A percentile compares a stretch with the other conserved stretches of the same genome.
Evolutionary conservation across 768 basidiomycete genomes (phyloP).

Genomic region (Boletus vinaceobasis): DNA sequence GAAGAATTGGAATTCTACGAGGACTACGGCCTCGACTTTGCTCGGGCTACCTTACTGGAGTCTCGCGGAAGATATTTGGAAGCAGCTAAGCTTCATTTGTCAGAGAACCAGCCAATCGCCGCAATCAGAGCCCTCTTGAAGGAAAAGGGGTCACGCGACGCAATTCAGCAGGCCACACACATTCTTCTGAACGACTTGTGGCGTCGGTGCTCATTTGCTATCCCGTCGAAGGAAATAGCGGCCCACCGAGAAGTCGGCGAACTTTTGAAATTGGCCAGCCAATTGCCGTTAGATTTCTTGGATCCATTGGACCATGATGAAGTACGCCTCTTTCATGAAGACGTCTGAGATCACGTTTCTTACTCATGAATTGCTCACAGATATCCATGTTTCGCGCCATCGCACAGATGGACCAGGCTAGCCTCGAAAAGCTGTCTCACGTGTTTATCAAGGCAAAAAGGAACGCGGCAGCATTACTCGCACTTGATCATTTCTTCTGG

Average conservation of each 20-base stretch:
- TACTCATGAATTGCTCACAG: not conserved
- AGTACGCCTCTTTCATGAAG: slow-evolving; percentile 6
- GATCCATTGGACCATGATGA: slow-evolving; percentile 3
- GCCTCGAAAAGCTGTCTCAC: slow-evolving; percentile 33
- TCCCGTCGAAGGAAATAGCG: slow-evolving; percentile 6
- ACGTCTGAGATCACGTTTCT: not conserved
- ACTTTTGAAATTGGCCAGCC: slow-evolving; percentile 25
- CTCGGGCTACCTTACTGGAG: slow-evolving; percentile 44
- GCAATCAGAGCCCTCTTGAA: slow-evolving; percentile 47
- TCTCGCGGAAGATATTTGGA: slow-evolving; percentile 41
- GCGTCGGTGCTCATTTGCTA: slow-evolving; percentile 42
- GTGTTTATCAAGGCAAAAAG: slow-evolving; percentile 20
- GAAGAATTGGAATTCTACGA: slow-evolving; percentile 57
- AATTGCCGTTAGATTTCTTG: slow-evolving; percentile 7
- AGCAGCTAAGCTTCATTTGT: slow-evolving; percentile 50
- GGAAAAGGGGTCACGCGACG: slow-evolving; percentile 27
- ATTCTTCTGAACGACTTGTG: slow-evolving; percentile 46
- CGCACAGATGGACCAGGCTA: slow-evolving; percentile 12
- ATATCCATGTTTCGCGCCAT: slow-evolving; percentile 36
- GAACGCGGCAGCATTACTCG: slow-evolving; percentile 5
- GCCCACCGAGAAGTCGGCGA: not conserved
- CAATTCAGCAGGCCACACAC: slow-evolving; percentile 33
- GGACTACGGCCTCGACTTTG: slow-evolving; percentile 48
- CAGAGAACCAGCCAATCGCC: slow-evolving; percentile 43
- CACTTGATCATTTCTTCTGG: slow-evolving; percentile 5